Evolutionary conservation across 768 basidiomycete genomes (phyloP).

Genomic region (Mycena metata): DNA sequence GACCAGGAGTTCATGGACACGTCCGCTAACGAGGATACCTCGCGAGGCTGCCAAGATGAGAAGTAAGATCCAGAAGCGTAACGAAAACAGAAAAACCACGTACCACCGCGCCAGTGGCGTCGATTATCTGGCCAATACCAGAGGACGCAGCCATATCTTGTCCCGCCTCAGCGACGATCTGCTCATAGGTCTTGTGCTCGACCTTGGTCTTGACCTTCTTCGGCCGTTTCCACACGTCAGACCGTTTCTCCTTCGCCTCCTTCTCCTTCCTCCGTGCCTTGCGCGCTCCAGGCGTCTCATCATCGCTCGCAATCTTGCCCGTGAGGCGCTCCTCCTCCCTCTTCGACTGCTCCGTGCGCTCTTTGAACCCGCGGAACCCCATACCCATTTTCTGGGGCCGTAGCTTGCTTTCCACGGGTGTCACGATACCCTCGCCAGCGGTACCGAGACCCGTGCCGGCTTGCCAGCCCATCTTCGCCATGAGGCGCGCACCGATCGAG

Average conservation of each 20-base stretch:
- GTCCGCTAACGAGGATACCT: conserved; percentile 88
- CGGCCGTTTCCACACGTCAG: conserved; percentile 88
- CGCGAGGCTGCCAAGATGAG: conserved; percentile 70
- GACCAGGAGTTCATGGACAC: conserved; percentile 85
- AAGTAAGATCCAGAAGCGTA: background rate
- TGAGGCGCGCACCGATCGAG: conserved; percentile 89
- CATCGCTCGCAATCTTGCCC: conserved; percentile 82
- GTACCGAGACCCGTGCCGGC: conserved; percentile 84
- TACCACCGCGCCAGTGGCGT: conserved; percentile 94
- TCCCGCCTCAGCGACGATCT: conserved; percentile 91
- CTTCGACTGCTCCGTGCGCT: conserved; percentile 89
- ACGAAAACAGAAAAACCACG: conserved; percentile 46
- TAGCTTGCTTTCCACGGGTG: conserved; percentile 87
- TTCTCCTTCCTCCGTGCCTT: conserved; percentile 66
- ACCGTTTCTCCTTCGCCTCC: conserved; percentile 69
- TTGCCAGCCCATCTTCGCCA: conserved; percentile 97
- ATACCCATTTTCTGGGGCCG: conserved; percentile 91
- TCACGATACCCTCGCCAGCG: conserved; percentile 85
- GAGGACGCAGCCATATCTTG: conserved; percentile 61
- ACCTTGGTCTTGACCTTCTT: conserved; percentile 88
- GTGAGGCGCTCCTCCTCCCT: conserved; percentile 83
- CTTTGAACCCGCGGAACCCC: conserved; percentile 88
- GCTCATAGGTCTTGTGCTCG: conserved; percentile 97
- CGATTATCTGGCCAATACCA: conserved; percentile 90
- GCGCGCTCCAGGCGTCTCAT: conserved; percentile 66